Evolutionary conservation across 2,329 filamentous ascomycete genomes (phyloP).

Genomic region (Gremmenia infestans): DNA sequence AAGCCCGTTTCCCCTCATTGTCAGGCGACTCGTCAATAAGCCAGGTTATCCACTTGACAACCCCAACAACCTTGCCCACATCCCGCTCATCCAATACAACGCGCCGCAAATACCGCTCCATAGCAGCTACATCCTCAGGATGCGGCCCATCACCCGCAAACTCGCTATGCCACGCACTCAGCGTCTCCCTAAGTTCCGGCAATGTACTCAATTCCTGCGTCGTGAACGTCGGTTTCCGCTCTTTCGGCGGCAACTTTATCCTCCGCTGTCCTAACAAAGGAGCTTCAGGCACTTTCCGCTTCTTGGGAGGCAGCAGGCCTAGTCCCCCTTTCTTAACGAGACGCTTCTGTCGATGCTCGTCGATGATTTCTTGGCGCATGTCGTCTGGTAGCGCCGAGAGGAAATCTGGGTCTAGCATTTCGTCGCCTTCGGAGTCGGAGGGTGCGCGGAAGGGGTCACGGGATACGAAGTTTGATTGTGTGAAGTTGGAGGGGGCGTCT

Average conservation of each 20-base stretch:
- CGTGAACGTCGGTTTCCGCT: conserved; percentile 56
- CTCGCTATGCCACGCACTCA: conserved; percentile 70
- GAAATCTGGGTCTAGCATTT: conserved; percentile 51
- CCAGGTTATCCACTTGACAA: conserved; percentile 64
- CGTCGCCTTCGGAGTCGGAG: conserved; percentile 10
- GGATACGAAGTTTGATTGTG: conserved; percentile 69
- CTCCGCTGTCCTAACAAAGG: conserved; percentile 25
- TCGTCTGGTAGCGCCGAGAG: conserved; percentile 80
- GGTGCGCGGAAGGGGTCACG: conserved; percentile 26
- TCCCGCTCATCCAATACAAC: conserved; percentile 75
- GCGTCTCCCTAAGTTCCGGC: conserved; percentile 65
- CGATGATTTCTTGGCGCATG: conserved; percentile 70
- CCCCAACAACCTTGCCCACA: conserved; percentile 64
- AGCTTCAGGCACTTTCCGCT: conserved; percentile 18
- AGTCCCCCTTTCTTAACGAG: conserved; percentile 52
- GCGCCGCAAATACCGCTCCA: conserved; percentile 65
- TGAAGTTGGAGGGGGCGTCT: conserved; percentile 54
- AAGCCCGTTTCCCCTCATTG: conserved; percentile 38
- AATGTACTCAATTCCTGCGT: conserved; percentile 48
- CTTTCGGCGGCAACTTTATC: conserved; percentile 43
- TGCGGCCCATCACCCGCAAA: conserved; percentile 75
- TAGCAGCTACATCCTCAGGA: conserved; percentile 67
- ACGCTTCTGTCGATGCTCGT: conserved; percentile 61
- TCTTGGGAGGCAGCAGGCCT: conserved; percentile 33
- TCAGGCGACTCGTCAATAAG: conserved; percentile 42